Base-by-base conservation (phyloP, 2,329 filamentous ascomycete species). In the Canariomyces notabilis region DNA sequence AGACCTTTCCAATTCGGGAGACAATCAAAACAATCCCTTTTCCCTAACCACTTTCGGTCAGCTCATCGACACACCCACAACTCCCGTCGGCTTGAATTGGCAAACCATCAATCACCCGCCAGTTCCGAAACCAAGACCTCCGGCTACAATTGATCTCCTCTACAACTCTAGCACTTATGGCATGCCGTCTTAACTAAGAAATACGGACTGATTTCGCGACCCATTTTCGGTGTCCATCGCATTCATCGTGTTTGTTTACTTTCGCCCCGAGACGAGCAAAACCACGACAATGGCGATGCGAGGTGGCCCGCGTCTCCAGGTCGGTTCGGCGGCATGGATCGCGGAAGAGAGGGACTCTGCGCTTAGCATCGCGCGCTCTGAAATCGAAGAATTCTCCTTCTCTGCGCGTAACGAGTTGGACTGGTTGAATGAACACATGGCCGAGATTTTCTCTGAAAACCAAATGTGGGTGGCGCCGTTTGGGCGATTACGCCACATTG, bases 361-460 rank as follows among this genome's bases (percentile, higher is more conserved):
- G 12, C 72, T 82, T 44, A 79, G 87, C 55, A 82, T 96, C 53
- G 78, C 86, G 14, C 76, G 85, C 37, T 79, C 89, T 46, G 93
- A 97, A 66, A 79, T 87, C 44, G 91, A 97, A 57, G 94, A 98
- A 69, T 94, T 97, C 62, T 81, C 87, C 35, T 97, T 87, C 69
- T 89, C 89, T 22, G 90, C 88, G 52, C 82, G 87, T 48, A 95
- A 97, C 68, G 93, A 98, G 66, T 73, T 97, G 61, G 90, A 97
- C 64, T 98, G 93, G 93, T 74, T 98, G 59, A 97, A 98, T 62
- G 93, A 97, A 70, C 93, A 98, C 66, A 96, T 98, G 91, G 81
- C 82, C 40, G 89, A 95, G 53, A 88, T 98, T 61, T 95, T 97
- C 64, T 85, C 83, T 59, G 82, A 85, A 58, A 86, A 89, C 61